Conservation (phyloP, 2,329 filamentous ascomycete genomes). For the Nemania sp. region DNA sequence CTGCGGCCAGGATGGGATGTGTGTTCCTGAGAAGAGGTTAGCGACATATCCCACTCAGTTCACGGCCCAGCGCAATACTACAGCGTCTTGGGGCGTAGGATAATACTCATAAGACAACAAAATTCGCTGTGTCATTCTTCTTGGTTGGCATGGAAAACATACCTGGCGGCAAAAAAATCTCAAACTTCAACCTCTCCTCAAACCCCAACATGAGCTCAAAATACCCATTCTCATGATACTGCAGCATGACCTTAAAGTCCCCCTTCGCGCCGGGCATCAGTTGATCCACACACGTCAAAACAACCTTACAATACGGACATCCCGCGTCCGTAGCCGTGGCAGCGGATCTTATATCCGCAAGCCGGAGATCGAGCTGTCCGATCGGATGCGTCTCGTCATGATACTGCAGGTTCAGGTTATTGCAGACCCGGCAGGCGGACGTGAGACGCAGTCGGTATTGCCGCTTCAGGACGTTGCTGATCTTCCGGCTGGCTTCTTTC, state of each 20-base stretch:
- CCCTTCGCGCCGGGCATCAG: not conserved
- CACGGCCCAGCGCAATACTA: not conserved
- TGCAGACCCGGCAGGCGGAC: conserved; percentile 2
- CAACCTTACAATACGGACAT: not conserved
- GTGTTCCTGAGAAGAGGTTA: not conserved
- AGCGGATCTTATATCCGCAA: not conserved
- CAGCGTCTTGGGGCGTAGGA: not conserved
- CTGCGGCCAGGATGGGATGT: conserved; percentile 3
- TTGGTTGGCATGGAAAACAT: not conserved
- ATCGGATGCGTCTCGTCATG: conserved; percentile 5
- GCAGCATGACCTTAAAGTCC: not conserved
- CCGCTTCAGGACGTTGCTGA: conserved; percentile 1
- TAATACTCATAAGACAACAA: not conserved
- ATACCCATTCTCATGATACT: conserved; percentile 1
- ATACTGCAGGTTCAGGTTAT: not conserved
- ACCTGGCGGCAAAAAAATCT: conserved; percentile 6
- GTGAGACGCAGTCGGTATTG: conserved; percentile 2
- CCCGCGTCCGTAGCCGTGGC: not conserved
- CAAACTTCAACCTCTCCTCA: not conserved
- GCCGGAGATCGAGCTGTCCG: not conserved
- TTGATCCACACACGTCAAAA: not conserved
- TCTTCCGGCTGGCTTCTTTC: not conserved
- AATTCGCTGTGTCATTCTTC: no score
- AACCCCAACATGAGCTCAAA: not conserved
- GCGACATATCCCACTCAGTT: not conserved